Percentiles rank a stretch among this genome's conserved stretches.
These are phyloP conservation scores for Umbelopsis sp. DNA, from an alignment of 192 early-diverging fungal genomes.

Conservation along the genomic window DNA sequence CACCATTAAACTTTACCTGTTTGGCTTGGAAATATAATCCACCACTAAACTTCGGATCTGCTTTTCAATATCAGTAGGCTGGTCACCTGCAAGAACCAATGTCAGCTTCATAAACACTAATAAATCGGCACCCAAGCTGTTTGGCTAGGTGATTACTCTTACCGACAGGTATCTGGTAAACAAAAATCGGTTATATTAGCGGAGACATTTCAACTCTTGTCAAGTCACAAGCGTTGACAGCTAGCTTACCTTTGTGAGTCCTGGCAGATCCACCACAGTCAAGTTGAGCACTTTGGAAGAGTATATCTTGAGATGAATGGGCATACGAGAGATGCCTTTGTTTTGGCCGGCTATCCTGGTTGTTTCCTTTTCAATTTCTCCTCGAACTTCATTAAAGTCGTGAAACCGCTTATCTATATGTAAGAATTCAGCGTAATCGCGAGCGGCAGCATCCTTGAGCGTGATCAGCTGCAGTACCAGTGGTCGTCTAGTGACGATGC, in stretches of 20 bases:
- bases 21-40: constrained; percentile 82
- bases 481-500: constrained; percentile 80
- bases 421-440: constrained; percentile 68
- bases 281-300: constrained; percentile 77
- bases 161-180: constrained; percentile 22
- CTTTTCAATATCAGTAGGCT: constrained; percentile 81
- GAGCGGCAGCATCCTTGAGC: constrained; percentile 34
- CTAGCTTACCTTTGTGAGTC: constrained; percentile 71
- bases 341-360: constrained; percentile 77
- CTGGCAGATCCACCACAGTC: constrained; percentile 84
- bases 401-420: constrained; percentile 74
- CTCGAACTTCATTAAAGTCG: constrained; percentile 75
- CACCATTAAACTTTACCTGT: constrained; percentile 55
- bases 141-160: background rate
- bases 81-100: constrained; percentile 58
- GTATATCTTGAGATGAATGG: constrained; percentile 78
- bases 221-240: background rate
- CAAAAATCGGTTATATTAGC: constrained; percentile 10
- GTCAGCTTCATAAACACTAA: constrained; percentile 13
- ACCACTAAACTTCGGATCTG: constrained; percentile 76
- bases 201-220: background rate
- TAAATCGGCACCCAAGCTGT: background rate
- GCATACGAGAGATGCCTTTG: constrained; percentile 76
- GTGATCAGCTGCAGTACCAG: constrained; percentile 79
- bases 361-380: constrained; percentile 82